Base-by-base conservation (phyloP, 1,139 yeast genomes). In the Pichia sp. region DNA sequence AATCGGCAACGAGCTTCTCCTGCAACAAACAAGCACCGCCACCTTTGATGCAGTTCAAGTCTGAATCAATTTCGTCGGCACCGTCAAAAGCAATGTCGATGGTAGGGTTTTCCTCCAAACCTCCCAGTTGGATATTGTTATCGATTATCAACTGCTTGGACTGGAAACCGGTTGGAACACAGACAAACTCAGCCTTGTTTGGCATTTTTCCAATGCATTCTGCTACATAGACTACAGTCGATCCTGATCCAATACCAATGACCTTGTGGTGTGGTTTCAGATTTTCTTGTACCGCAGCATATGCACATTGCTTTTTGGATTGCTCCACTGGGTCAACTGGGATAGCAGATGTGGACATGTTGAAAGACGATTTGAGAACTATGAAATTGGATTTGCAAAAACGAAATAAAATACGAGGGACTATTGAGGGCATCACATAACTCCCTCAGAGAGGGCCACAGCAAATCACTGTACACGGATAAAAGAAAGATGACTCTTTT, bases 21-120 rank as follows among this genome's bases (percentile, higher is more conserved):
- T 93, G 99, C 74, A 95, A 86, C 58, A 90, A 75, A 70, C 99
- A 95, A 2, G 97, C 99, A 41, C 99, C 99, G 47, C 99, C 99
- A 58, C 99, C 99, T 71, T 95, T 95, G 69, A 95, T 95, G 63
- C 93, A 82, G 66, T 90, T 88, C 62, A 93, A 76, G 19, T 76
- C 66, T 7, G 80, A 66, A 67, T 93, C 99, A 52, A 91, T 95
- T 69, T 95, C 99, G 70, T 95, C 99, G 8, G 99, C 99, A 43
- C 99, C 99, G 69, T 95, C 99, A 67, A 95, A 93, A 3, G 96
- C 96, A 62, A 93, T 82, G 66, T 93, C 99, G 43, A 95, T 73
- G 31, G 78, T 76, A 1, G 90, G 83, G 62, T 73, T 84, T 71
- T 88, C 91, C 65, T 93, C 98, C 58, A 93, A 81, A 6, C 87